Evolutionary conservation across 345 rosid genomes (phyloP).

Genomic region (Rhodomyrtus tomentosa): DNA sequence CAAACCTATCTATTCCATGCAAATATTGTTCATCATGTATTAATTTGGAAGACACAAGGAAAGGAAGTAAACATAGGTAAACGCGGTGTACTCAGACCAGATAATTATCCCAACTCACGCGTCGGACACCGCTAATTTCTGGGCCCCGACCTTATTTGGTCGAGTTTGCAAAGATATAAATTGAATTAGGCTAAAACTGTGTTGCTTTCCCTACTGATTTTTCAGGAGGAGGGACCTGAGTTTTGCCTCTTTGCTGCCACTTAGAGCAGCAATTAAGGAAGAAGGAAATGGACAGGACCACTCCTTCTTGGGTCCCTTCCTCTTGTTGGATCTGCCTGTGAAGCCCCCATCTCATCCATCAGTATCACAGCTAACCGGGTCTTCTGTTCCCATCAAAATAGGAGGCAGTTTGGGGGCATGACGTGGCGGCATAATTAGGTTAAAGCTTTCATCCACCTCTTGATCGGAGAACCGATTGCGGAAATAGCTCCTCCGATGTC

Average conservation of each 20-base stretch:
- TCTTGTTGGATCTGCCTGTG: background rate
- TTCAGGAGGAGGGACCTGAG: background rate
- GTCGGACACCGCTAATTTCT: background rate
- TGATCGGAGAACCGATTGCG: background rate
- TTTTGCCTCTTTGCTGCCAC: background rate
- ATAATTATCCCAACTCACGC: background rate
- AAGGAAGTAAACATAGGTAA: background rate
- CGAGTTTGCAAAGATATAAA: background rate
- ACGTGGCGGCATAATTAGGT: background rate
- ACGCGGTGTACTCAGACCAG: background rate
- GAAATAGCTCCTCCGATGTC: background rate
- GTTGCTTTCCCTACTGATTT: background rate
- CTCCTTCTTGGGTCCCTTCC: background rate
- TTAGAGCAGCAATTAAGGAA: background rate
- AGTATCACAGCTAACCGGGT: background rate
- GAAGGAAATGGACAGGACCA: background rate
- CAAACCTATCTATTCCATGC: background rate
- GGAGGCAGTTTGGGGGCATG: background rate
- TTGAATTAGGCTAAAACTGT: background rate
- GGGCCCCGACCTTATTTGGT: fast-evolving
- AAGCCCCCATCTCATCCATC: background rate
- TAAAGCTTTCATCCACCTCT: background rate
- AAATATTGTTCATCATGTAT: background rate
- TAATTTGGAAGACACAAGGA: background rate
- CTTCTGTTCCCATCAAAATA: background rate